Evolutionary conservation across 2,329 filamentous ascomycete species (phyloP).

Genomic region (Lachnellula suecica): DNA sequence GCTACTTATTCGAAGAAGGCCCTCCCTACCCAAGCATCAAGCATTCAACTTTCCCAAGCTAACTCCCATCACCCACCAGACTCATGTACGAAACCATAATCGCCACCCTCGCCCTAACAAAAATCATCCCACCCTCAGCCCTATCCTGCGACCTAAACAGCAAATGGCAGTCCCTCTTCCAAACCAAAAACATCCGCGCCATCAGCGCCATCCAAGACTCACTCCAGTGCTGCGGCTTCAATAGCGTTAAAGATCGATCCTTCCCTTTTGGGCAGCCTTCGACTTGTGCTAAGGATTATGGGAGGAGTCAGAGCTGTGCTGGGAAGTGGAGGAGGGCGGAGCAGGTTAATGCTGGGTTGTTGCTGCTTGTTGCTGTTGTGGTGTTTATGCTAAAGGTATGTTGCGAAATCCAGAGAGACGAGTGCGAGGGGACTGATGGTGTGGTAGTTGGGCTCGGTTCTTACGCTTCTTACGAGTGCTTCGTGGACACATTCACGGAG

Average conservation of each 20-base stretch:
- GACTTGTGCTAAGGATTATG: conserved; percentile 38
- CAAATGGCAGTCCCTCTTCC: conserved; percentile 56
- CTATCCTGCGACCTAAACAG: conserved; percentile 53
- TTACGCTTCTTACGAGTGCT: conserved; percentile 27
- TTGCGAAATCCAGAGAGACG: neutral
- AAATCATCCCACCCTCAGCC: conserved; percentile 27
- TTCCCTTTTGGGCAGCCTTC: conserved; percentile 53
- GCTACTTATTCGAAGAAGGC: too few relatives aligned
- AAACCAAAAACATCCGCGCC: conserved; percentile 45
- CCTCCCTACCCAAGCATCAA: too few relatives aligned
- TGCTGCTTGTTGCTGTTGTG: conserved; percentile 52
- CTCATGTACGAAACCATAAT: conserved; percentile 33
- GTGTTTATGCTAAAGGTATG: conserved; percentile 58
- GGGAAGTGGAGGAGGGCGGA: conserved; percentile 56
- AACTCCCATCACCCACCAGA: too few relatives aligned
- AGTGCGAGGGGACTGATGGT: neutral
- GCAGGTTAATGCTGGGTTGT: conserved; percentile 50
- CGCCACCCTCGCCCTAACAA: conserved; percentile 29
- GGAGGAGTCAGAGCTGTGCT: conserved; percentile 47
- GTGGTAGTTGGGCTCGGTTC: conserved; percentile 22
- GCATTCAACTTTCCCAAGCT: too few relatives aligned
- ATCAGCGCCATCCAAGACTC: conserved; percentile 64
- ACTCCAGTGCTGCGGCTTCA: conserved; percentile 66
- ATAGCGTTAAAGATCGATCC: conserved; percentile 54
- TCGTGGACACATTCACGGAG: conserved; percentile 22